Conservation (phyloP, 176 grass and related monocot genomes). For the Ensete glaucum region DNA sequence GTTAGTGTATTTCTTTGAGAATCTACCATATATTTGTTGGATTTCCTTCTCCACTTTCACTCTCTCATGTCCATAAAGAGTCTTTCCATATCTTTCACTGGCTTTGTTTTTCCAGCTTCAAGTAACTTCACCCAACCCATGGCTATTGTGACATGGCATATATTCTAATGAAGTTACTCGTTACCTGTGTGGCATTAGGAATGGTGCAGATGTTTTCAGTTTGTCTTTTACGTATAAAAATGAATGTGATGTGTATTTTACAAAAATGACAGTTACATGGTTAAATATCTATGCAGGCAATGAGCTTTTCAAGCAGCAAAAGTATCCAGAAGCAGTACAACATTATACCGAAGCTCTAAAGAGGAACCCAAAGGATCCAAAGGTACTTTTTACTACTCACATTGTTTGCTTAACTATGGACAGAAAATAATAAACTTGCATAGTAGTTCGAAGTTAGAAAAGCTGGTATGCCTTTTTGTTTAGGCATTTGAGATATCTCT, state of each 20-base stretch:
- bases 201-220: no score
- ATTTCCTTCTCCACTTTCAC: no score
- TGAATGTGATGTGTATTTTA: not conserved
- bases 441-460: no score
- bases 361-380: slow-evolving; percentile 44
- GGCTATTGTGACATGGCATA: not conserved
- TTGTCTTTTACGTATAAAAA: not conserved
- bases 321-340: slow-evolving; percentile 38
- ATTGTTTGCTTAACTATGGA: not conserved
- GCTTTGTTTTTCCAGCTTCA: not conserved
- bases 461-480: no score
- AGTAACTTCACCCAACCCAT: not conserved
- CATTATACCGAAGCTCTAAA: slow-evolving; percentile 44
- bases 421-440: not conserved
- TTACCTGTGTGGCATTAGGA: no score
- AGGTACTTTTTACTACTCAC: slow-evolving; percentile 24
- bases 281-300: slow-evolving; percentile 24
- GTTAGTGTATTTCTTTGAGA: no score
- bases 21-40: no score
- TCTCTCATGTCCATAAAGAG: not conserved
- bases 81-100: not conserved
- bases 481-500: no score
- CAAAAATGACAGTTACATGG: not conserved
- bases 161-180: no score
- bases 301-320: slow-evolving; percentile 37